Percentiles rank a stretch among this genome's conserved stretches.
Conservation (phyloP, 169 alveolate species). For the Miamiensis avidus region DNA sequence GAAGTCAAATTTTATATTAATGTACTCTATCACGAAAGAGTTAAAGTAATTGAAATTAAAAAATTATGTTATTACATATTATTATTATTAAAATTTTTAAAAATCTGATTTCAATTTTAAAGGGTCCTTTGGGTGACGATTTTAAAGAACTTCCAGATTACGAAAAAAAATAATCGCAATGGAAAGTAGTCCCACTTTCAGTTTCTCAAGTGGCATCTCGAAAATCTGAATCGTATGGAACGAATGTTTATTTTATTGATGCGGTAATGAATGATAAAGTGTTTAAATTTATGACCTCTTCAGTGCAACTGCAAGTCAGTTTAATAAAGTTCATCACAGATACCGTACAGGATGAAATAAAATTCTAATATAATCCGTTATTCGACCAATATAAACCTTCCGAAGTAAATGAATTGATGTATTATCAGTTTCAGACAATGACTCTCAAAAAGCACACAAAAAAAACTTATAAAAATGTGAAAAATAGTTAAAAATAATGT, state of each 20-base stretch:
- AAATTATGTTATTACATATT: too few species aligned
- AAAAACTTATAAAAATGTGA: background rate
- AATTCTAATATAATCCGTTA: background rate
- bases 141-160: background rate
- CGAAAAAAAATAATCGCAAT: background rate
- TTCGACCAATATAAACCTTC: background rate
- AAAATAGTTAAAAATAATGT: background rate
- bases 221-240: background rate
- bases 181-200: background rate
- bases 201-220: background rate
- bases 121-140: background rate
- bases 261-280: background rate
- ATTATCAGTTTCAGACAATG: background rate
- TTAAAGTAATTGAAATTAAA: background rate
- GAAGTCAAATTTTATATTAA: background rate
- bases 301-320: background rate
- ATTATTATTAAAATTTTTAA: too few species aligned
- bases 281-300: too few species aligned
- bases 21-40: background rate
- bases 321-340: background rate
- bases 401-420: background rate
- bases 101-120: too few species aligned
- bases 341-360: background rate
- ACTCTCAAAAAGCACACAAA: background rate
- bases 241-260: background rate